These are phyloP conservation scores for Corylus heterophylla DNA, from an alignment of 306 rosid species.

Conservation along the genomic window DNA sequence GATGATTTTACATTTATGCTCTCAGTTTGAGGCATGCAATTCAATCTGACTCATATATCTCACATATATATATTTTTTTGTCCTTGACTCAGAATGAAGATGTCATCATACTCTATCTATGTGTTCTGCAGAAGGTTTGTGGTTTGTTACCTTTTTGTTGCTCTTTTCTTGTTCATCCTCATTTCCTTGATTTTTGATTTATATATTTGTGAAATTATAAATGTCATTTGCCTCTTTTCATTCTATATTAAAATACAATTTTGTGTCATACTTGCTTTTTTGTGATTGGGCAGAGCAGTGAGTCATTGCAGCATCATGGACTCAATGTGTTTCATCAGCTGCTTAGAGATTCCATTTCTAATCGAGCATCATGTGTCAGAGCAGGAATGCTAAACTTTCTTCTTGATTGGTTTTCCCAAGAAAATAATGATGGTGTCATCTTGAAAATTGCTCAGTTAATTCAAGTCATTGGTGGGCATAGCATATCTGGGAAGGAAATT, in stretches of 20 bases:
- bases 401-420: constrained; percentile 94
- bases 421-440: constrained; percentile 62
- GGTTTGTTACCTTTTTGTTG: constrained; percentile 34
- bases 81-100: constrained; percentile 81
- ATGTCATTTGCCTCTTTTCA: background rate
- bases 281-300: constrained; percentile 99
- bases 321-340: constrained; percentile 77
- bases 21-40: constrained; percentile 13
- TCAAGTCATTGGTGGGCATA: constrained; percentile 94
- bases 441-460: constrained; percentile 82
- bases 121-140: constrained; percentile 83
- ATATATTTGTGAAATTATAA: background rate
- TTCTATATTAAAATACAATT: constrained; percentile 35
- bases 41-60: constrained; percentile 18
- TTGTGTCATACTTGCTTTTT: constrained; percentile 48
- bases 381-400: constrained; percentile 96
- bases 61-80: constrained; percentile 19
- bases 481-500: constrained; percentile 96
- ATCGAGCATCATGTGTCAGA: constrained; percentile 93
- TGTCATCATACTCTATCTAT: constrained; percentile 73
- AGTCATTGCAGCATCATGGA: constrained; percentile 74
- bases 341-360: constrained; percentile 83
- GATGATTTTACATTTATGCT: constrained; percentile 11
- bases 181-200: background rate
- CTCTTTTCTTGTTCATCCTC: constrained; percentile 15